phyloP scores from a whole-genome alignment of 2,329 filamentous ascomycete genomes.

The Aureobasidium pullulans region DNA sequence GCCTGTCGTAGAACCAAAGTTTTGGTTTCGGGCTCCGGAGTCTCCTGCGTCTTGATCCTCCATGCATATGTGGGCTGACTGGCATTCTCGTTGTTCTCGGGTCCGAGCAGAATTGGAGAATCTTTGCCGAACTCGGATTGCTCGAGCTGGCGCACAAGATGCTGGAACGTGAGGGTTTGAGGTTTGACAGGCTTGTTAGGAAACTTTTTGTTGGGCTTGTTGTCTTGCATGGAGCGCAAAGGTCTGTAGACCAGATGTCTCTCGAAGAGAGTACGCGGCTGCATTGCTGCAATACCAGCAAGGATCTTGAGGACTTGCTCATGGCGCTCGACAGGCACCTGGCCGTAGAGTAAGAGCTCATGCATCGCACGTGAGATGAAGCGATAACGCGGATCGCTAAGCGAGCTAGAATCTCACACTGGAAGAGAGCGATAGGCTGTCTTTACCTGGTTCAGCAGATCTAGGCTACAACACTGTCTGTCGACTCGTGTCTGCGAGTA shows the following conservation, averaged over 20 bases:
- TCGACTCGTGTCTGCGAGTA: not conserved
- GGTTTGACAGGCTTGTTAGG: constrained; percentile 15
- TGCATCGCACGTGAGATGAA: constrained; percentile 41
- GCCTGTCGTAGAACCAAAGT: constrained; percentile 14
- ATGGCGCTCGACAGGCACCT: constrained; percentile 50
- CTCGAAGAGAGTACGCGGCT: constrained; percentile 48
- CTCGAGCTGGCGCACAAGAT: constrained; percentile 22
- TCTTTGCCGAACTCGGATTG: constrained; percentile 30
- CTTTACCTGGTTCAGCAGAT: not conserved
- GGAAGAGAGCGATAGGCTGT: not conserved
- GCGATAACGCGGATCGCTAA: not conserved
- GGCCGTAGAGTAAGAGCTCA: constrained; percentile 55
- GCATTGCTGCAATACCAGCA: constrained; percentile 54
- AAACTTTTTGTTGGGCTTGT: constrained; percentile 30
- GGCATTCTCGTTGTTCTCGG: constrained; percentile 15
- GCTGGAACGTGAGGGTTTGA: constrained; percentile 11
- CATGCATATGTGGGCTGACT: constrained; percentile 7
- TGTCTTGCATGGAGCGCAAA: constrained; percentile 32
- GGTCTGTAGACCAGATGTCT: constrained; percentile 54
- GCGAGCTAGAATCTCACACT: not conserved
- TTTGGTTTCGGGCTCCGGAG: constrained; percentile 17
- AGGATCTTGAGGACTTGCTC: constrained; percentile 55
- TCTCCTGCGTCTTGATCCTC: constrained; percentile 14
- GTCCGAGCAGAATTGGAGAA: not conserved
- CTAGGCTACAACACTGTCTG: not conserved